phyloP scores from a whole-genome alignment of 345 rosid genomes.

The Salix exigua region DNA sequence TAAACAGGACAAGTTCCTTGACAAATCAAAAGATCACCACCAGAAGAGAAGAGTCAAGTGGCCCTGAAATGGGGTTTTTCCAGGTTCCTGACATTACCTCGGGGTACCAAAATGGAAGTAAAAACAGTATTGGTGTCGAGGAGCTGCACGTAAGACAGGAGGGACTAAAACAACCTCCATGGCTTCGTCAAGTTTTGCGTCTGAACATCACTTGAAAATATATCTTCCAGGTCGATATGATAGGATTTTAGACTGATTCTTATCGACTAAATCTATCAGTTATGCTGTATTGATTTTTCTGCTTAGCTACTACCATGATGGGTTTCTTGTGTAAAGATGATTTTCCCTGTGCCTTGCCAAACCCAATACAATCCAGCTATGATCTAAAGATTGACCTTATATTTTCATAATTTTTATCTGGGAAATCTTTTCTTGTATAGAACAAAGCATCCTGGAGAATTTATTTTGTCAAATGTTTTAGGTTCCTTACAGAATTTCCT shows the following conservation, averaged over 20 bases:
- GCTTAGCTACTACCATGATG: slow-evolving; percentile 13
- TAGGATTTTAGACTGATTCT: slow-evolving; percentile 29
- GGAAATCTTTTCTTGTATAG: background rate
- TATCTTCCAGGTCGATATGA: slow-evolving; percentile 25
- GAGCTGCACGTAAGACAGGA: slow-evolving; percentile 46
- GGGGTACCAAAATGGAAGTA: slow-evolving; percentile 23
- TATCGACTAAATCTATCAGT: slow-evolving; percentile 35
- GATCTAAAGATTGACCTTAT: slow-evolving; percentile 11
- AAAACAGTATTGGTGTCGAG: slow-evolving; percentile 37
- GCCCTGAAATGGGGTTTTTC: slow-evolving; percentile 21
- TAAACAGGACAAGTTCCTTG: slow-evolving; percentile 30
- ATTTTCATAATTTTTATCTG: too few species aligned
- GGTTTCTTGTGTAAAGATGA: slow-evolving; percentile 33
- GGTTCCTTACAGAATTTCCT: background rate
- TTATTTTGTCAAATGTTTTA: background rate
- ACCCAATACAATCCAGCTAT: slow-evolving; percentile 6
- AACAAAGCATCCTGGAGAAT: background rate
- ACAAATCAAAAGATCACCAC: slow-evolving; percentile 5
- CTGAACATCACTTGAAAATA: slow-evolving; percentile 52
- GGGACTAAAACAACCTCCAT: slow-evolving; percentile 60
- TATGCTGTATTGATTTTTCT: slow-evolving; percentile 30
- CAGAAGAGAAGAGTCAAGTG: slow-evolving; percentile 14
- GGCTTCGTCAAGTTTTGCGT: slow-evolving; percentile 81
- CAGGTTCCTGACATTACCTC: slow-evolving; percentile 27
- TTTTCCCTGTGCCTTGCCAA: slow-evolving; percentile 20